phyloP scores from a whole-genome alignment of 2,329 filamentous ascomycete genomes.

The Domatiomyces catenatus region DNA sequence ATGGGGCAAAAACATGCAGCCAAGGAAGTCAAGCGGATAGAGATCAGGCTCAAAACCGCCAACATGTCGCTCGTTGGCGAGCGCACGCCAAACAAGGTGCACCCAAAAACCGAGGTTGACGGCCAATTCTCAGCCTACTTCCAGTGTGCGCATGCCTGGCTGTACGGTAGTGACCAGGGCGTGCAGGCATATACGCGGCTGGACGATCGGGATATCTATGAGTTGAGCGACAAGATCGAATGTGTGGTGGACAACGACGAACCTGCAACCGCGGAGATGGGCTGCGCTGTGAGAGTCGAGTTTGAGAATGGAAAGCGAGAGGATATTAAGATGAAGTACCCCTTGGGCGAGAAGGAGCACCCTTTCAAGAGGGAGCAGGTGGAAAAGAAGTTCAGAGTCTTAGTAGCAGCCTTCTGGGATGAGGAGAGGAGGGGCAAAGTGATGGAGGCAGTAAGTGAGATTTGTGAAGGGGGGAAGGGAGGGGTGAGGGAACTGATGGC shows the following conservation, averaged over 20 bases:
- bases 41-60: slow-evolving; percentile 6
- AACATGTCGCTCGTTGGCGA: slow-evolving; percentile 20
- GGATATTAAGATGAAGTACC: slow-evolving; percentile 10
- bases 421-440: not conserved
- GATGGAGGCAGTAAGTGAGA: not conserved
- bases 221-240: slow-evolving; percentile 10
- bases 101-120: slow-evolving; percentile 22
- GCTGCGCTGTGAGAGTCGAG: slow-evolving; percentile 8
- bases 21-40: slow-evolving; percentile 5
- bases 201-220: slow-evolving; percentile 5
- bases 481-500: not conserved
- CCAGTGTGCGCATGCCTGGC: slow-evolving; percentile 18
- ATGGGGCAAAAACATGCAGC: slow-evolving; percentile 2
- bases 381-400: slow-evolving; percentile 10
- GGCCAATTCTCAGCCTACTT: slow-evolving; percentile 23
- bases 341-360: slow-evolving; percentile 13
- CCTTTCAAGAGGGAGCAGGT: slow-evolving; percentile 14
- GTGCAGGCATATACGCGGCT: slow-evolving; percentile 5
- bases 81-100: slow-evolving; percentile 22
- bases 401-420: not conserved
- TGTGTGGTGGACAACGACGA: slow-evolving; percentile 8
- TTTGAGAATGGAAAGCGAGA: slow-evolving; percentile 8
- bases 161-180: slow-evolving; percentile 9
- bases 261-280: slow-evolving; percentile 6
- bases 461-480: not conserved